Percentiles rank a stretch among this genome's conserved stretches.
These are phyloP conservation scores for Verticillium zaregamsianum DNA, from an alignment of 2,329 filamentous ascomycete species.

Conservation along the genomic window DNA sequence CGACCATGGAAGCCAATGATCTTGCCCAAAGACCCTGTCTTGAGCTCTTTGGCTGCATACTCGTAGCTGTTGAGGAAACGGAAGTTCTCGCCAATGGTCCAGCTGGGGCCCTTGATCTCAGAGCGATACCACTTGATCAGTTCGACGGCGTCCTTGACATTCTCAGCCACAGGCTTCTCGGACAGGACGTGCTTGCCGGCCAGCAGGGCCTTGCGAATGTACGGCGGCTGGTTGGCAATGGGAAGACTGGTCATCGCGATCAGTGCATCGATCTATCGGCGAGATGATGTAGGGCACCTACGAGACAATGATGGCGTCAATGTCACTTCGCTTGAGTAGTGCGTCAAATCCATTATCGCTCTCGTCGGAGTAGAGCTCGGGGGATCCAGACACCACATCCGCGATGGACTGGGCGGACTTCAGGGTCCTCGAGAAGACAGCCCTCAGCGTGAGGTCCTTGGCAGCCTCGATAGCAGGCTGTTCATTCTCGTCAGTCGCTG, in stretches of 20 bases:
- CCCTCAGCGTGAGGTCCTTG: slow-evolving; percentile 50
- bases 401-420: slow-evolving; percentile 46
- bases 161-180: slow-evolving; percentile 48
- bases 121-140: slow-evolving; percentile 32
- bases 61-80: slow-evolving; percentile 55
- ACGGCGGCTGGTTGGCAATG: slow-evolving; percentile 55
- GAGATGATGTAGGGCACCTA: neutral
- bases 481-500: neutral
- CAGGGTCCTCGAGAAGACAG: slow-evolving; percentile 61
- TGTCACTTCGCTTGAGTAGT: neutral
- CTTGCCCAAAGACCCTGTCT: slow-evolving; percentile 42
- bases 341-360: neutral
- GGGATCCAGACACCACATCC: neutral
- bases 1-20: slow-evolving; percentile 25
- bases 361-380: neutral
- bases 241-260: slow-evolving; percentile 36
- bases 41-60: slow-evolving; percentile 36
- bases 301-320: neutral
- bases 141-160: slow-evolving; percentile 37
- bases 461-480: slow-evolving; percentile 56
- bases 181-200: slow-evolving; percentile 52
- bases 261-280: neutral
- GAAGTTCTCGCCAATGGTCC: slow-evolving; percentile 69
- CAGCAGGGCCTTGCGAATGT: slow-evolving; percentile 46
- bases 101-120: slow-evolving; percentile 31